phyloP scores from a whole-genome alignment of 495 filamentous ascomycete species.

The Annulohypoxylon bovei region DNA sequence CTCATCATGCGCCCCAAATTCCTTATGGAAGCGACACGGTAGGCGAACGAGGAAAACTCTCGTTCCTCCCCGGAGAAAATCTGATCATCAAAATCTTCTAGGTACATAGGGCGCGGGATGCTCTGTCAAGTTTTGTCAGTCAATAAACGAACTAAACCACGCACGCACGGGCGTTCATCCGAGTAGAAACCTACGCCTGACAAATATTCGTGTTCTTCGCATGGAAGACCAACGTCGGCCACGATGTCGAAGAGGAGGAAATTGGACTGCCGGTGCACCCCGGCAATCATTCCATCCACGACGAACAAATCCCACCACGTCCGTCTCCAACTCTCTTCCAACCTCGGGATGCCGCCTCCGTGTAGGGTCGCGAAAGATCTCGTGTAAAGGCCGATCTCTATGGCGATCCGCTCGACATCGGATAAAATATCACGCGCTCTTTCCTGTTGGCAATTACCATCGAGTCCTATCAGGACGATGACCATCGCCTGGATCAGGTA shows the following conservation, averaged over 20 bases:
- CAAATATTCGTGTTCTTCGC: conserved; percentile 77
- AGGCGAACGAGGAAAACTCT: conserved; percentile 81
- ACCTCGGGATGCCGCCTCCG: conserved; percentile 57
- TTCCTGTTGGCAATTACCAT: conserved; percentile 75
- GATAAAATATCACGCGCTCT: conserved; percentile 73
- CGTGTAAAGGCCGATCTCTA: conserved; percentile 80
- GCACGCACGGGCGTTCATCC: neutral
- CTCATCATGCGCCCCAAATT: conserved; percentile 80
- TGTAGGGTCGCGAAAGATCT: conserved; percentile 58
- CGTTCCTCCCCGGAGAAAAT: conserved; percentile 69
- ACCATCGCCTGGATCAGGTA: conserved; percentile 81
- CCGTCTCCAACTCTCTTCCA: conserved; percentile 79
- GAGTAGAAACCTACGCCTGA: conserved; percentile 62
- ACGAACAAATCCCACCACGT: conserved; percentile 95
- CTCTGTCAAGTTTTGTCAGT: conserved; percentile 50
- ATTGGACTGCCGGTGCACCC: conserved; percentile 65
- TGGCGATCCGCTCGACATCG: conserved; percentile 72
- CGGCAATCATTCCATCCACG: conserved; percentile 74
- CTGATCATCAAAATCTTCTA: conserved; percentile 77
- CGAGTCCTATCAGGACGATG: conserved; percentile 78
- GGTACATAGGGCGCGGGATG: conserved; percentile 68
- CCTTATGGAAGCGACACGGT: conserved; percentile 77
- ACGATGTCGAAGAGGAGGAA: conserved; percentile 66
- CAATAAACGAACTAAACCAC: conserved; percentile 1
- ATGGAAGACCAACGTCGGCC: conserved; percentile 73